phyloP scores from a whole-genome alignment of 805 yeast species.

The Pichia thaimueangensis region DNA sequence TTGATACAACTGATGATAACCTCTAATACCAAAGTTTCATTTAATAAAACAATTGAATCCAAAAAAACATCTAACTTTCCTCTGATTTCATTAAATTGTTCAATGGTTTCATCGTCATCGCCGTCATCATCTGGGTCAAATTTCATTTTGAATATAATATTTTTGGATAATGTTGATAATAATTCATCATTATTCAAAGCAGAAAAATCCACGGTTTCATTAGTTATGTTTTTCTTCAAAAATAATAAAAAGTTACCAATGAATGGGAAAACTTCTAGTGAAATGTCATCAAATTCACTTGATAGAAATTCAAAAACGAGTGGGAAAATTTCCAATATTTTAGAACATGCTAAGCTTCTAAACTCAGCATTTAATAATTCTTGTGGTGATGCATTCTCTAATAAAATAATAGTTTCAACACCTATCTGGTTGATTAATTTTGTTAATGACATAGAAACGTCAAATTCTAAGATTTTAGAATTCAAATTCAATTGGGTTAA shows the following conservation, averaged over 20 bases:
- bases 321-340: conserved; percentile 64
- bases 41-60: conserved; percentile 60
- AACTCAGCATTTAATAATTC: conserved; percentile 35
- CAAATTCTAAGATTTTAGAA: conserved; percentile 47
- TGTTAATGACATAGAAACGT: conserved; percentile 66
- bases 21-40: conserved; percentile 31
- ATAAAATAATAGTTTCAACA: conserved; percentile 61
- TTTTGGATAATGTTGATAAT: conserved; percentile 56
- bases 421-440: conserved; percentile 70
- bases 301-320: conserved; percentile 61
- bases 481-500: conserved; percentile 34
- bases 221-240: conserved; percentile 48
- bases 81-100: conserved; percentile 77
- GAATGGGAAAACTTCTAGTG: conserved; percentile 76
- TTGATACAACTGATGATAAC: conserved; percentile 43
- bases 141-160: conserved; percentile 70
- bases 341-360: conserved; percentile 32
- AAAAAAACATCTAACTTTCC: conserved; percentile 69
- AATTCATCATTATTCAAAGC: conserved; percentile 37
- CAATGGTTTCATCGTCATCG: conserved; percentile 65
- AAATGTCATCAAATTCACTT: conserved; percentile 84
- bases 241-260: conserved; percentile 66
- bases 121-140: conserved; percentile 57
- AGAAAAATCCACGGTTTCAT: conserved; percentile 29
- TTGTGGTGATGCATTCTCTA: conserved; percentile 42